Evolutionary conservation across 805 yeast genomes (phyloP).

Genomic region (Ogataea nitratoaversa): DNA sequence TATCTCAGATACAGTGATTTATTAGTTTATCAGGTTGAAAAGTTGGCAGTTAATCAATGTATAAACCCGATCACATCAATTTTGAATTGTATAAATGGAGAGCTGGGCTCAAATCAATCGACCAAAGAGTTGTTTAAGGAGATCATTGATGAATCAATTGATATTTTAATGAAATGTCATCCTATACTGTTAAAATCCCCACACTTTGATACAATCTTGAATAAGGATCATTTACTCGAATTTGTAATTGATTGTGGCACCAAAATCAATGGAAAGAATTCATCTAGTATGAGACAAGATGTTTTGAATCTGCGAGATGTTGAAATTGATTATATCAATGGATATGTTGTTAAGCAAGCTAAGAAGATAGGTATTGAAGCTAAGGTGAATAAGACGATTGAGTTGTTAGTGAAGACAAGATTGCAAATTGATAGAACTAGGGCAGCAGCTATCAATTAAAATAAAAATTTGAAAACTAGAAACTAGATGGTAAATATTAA

Average conservation of each 20-base stretch:
- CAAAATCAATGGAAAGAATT: conserved; percentile 42
- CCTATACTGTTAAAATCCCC: conserved; percentile 29
- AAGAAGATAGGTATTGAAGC: conserved; percentile 38
- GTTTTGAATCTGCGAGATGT: conserved; percentile 49
- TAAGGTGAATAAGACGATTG: conserved; percentile 44
- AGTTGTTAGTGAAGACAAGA: conserved; percentile 40
- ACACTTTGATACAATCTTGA: conserved; percentile 30
- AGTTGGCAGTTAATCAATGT: conserved; percentile 75
- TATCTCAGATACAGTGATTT: conserved; percentile 39
- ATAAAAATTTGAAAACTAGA: too few species aligned
- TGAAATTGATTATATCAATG: conserved; percentile 82
- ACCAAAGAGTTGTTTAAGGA: conserved; percentile 32
- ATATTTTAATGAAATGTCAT: conserved; percentile 33
- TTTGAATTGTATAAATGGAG: conserved; percentile 75
- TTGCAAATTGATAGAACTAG: conserved; percentile 15
- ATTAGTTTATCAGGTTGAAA: conserved; percentile 59
- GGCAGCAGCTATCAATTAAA: not conserved
- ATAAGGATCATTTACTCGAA: conserved; percentile 32
- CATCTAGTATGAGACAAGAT: conserved; percentile 73
- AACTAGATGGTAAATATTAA: too few species aligned
- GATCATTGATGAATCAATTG: conserved; percentile 43
- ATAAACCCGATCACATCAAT: conserved; percentile 82
- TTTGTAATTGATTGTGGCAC: conserved; percentile 26
- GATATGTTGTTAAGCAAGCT: conserved; percentile 63
- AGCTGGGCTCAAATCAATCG: conserved; percentile 43